Conservation (phyloP, 768 basidiomycete species). For the Phaffia australis region DNA sequence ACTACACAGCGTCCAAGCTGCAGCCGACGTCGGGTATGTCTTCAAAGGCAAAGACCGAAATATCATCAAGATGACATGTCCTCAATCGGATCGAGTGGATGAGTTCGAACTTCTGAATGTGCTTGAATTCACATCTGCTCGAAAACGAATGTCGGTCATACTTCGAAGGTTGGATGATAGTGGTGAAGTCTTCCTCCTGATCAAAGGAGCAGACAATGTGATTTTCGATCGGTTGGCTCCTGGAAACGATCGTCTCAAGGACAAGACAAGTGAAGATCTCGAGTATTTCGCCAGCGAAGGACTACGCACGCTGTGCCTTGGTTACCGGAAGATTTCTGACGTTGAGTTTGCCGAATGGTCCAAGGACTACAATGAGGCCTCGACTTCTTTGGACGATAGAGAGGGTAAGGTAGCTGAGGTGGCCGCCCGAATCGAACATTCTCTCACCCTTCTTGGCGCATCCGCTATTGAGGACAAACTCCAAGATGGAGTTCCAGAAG, state of each 20-base stretch:
- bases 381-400: slow-evolving; percentile 59
- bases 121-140: slow-evolving; percentile 85
- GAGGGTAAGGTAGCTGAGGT: slow-evolving; percentile 89
- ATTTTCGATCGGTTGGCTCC: slow-evolving; percentile 74
- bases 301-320: slow-evolving; percentile 79
- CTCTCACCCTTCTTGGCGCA: slow-evolving; percentile 74
- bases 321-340: slow-evolving; percentile 64
- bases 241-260: slow-evolving; percentile 67
- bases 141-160: slow-evolving; percentile 92
- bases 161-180: slow-evolving; percentile 73
- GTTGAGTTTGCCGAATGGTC: slow-evolving; percentile 77
- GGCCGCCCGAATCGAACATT: slow-evolving; percentile 69
- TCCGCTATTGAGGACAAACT: slow-evolving; percentile 95
- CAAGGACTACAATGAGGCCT: slow-evolving; percentile 69
- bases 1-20: slow-evolving; percentile 65
- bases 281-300: slow-evolving; percentile 89
- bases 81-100: slow-evolving; percentile 64
- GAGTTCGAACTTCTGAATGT: slow-evolving; percentile 65
- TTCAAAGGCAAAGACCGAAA: slow-evolving; percentile 69
- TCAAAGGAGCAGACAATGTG: slow-evolving; percentile 95
- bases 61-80: slow-evolving; percentile 70
- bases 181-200: slow-evolving; percentile 57
- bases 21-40: slow-evolving; percentile 84
- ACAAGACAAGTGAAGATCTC: slow-evolving; percentile 72
- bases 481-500: slow-evolving; percentile 92